These are phyloP conservation scores for Solanum okadae DNA, from an alignment of 257 asterid species.

Conservation along the genomic window DNA sequence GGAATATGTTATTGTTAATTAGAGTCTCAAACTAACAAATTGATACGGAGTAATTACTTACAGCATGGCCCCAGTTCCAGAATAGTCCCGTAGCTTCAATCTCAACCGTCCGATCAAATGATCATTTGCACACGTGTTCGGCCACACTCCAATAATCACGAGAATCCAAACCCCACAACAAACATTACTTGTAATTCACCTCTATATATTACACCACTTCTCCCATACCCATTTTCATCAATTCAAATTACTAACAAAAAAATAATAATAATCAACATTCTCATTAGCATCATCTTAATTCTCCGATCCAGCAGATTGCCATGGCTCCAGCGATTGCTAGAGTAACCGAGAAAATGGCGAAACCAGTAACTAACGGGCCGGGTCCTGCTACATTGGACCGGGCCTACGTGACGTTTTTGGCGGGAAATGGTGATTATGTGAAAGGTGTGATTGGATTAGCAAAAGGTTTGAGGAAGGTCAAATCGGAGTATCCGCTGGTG, in stretches of 20 bases:
- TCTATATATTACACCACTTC: background rate
- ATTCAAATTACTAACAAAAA: background rate
- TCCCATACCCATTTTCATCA: background rate
- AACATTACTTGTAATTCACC: background rate
- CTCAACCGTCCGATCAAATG: background rate
- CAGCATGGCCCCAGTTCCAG: background rate
- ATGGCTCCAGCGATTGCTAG: background rate
- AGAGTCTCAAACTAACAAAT: too few species aligned
- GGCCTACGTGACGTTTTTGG: constrained; percentile 29
- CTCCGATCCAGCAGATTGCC: background rate
- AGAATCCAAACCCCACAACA: background rate
- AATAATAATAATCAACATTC: background rate
- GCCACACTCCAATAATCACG: background rate
- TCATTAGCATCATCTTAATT: background rate
- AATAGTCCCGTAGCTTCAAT: background rate
- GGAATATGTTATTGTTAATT: accelerated
- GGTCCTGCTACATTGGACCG: background rate
- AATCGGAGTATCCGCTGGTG: constrained; percentile 28
- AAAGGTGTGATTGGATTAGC: constrained; percentile 13
- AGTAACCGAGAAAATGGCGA: background rate
- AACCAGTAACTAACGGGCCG: background rate
- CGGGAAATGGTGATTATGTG: constrained; percentile 34
- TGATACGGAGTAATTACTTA: too few species aligned
- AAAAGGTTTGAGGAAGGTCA: constrained; percentile 36
- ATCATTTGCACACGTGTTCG: background rate